Conservation (phyloP, 2,329 filamentous ascomycete genomes). For the Calonectria fujianensis region DNA sequence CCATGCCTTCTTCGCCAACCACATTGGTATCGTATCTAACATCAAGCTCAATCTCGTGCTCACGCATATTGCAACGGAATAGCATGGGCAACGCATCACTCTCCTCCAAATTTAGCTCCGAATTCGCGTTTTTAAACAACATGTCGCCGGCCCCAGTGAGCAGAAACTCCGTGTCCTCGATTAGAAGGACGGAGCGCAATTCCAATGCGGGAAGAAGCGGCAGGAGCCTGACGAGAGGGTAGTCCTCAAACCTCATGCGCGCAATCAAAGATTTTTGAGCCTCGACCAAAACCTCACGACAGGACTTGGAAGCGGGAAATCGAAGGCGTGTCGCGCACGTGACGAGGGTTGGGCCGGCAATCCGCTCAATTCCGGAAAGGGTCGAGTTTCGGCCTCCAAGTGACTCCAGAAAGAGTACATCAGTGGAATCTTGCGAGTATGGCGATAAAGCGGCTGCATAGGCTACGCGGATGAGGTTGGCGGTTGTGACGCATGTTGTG, state of each 20-base stretch:
- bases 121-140: not conserved
- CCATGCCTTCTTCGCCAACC: not conserved
- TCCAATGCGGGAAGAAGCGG: not conserved
- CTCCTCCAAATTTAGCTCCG: conserved; percentile 4
- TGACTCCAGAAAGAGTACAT: too few relatives aligned
- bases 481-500: not conserved
- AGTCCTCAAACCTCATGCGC: conserved; percentile 20
- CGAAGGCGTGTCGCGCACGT: too few relatives aligned
- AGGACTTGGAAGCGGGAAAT: too few relatives aligned
- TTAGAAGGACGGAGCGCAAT: not conserved
- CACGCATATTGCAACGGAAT: not conserved
- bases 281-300: too few relatives aligned
- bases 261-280: not conserved
- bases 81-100: conserved; percentile 16
- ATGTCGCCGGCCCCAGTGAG: not conserved
- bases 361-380: too few relatives aligned
- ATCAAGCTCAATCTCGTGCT: not conserved
- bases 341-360: too few relatives aligned
- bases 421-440: not conserved
- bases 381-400: too few relatives aligned
- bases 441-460: not conserved
- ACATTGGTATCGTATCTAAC: conserved; percentile 5
- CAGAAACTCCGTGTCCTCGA: not conserved
- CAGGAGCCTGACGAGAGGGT: not conserved
- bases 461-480: not conserved